phyloP scores from a whole-genome alignment of 257 asterid genomes.

The Avicennia marina region DNA sequence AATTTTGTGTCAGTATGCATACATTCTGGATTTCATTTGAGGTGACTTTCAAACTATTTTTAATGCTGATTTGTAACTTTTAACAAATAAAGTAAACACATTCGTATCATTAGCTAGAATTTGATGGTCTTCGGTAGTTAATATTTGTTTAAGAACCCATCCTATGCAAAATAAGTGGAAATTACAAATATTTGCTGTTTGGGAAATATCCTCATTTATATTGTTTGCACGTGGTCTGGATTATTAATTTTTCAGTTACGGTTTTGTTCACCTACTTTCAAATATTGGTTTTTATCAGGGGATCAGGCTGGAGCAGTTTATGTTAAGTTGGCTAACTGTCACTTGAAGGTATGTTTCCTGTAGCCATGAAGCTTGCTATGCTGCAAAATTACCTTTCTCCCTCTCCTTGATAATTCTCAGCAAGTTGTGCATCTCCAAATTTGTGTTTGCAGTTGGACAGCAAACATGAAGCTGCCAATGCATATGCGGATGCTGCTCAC shows the following conservation, averaged over 20 bases:
- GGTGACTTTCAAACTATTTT: neutral
- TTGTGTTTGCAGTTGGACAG: constrained; percentile 64
- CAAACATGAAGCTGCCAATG: constrained; percentile 91
- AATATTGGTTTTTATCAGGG: constrained; percentile 48
- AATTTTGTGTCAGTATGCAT: neutral
- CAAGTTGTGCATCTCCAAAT: constrained; percentile 5
- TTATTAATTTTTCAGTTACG: neutral
- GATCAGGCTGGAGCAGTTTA: constrained; percentile 87
- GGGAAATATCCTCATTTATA: constrained; percentile 2
- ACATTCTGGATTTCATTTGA: neutral
- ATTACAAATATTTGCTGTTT: neutral
- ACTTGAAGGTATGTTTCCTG: constrained; percentile 52
- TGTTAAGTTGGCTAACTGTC: constrained; percentile 77
- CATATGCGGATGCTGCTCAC: constrained; percentile 91
- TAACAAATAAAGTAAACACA: neutral
- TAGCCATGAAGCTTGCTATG: constrained; percentile 7
- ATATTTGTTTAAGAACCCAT: too few relatives aligned
- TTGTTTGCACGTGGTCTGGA: neutral
- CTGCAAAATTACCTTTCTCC: neutral
- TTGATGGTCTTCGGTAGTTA: neutral
- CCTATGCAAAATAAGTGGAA: too few relatives aligned
- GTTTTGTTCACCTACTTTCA: constrained; percentile 16
- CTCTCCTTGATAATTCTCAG: neutral
- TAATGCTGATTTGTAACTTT: constrained; percentile 12
- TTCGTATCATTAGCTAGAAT: neutral